These are phyloP conservation scores for Scutellaria barbata DNA, from an alignment of 257 asterid genomes.

Conservation along the genomic window DNA sequence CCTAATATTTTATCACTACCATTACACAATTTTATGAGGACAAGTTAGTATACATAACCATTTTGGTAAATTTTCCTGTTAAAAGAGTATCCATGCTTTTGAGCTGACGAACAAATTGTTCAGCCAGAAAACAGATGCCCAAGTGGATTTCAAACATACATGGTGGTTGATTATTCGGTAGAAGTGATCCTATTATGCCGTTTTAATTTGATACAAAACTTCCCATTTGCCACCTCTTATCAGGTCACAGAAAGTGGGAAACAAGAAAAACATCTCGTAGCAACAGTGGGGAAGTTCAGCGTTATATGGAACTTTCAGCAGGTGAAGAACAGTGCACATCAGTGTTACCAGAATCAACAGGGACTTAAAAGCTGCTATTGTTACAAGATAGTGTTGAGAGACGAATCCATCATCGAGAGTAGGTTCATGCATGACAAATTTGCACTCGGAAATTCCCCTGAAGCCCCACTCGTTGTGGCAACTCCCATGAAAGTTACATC, in stretches of 20 bases:
- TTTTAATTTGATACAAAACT: not conserved
- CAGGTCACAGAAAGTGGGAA: constrained; percentile 99
- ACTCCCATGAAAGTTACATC: constrained; percentile 95
- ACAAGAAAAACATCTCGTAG: constrained; percentile 94
- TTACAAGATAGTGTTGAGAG: constrained; percentile 83
- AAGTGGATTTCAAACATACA: not conserved
- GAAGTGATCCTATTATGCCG: not conserved
- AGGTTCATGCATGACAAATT: constrained; percentile 94
- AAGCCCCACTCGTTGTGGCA: constrained; percentile 96
- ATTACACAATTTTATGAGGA: not conserved
- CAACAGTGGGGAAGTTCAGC: constrained; percentile 95
- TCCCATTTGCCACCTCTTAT: not conserved
- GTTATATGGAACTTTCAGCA: constrained; percentile 93
- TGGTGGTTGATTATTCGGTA: not conserved
- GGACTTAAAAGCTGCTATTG: constrained; percentile 99
- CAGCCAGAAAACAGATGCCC: not conserved
- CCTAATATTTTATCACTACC: not conserved
- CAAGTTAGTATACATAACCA: not conserved
- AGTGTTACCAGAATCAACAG: constrained; percentile 87
- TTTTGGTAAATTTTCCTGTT: not conserved
- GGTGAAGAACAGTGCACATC: constrained; percentile 94
- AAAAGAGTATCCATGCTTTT: not conserved
- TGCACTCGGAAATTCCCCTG: constrained; percentile 72
- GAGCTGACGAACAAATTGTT: not conserved
- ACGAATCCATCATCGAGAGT: constrained; percentile 92